Evolutionary conservation across 768 basidiomycete genomes (phyloP).

Genomic region (Hypholoma sublateritium): DNA sequence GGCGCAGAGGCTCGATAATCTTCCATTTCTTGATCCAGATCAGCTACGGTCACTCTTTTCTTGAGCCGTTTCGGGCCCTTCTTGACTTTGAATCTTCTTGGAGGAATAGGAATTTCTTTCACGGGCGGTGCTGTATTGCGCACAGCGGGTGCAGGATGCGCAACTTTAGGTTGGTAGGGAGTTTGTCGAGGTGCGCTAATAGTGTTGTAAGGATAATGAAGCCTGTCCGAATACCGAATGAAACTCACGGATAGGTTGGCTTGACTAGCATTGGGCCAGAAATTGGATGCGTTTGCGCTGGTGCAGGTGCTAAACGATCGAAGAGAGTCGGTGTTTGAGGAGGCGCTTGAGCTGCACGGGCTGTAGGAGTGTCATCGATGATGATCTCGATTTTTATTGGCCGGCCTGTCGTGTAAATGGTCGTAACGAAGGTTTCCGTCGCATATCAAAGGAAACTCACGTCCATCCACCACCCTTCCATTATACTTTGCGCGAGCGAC

Average conservation of each 20-base stretch:
- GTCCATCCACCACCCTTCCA: slow-evolving; percentile 72
- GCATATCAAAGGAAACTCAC: slow-evolving; percentile 34
- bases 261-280: slow-evolving; percentile 5
- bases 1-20: slow-evolving; percentile 59
- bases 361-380: slow-evolving; percentile 37
- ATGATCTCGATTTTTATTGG: slow-evolving; percentile 69
- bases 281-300: not conserved
- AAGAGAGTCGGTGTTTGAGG: slow-evolving; percentile 24
- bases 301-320: slow-evolving; percentile 25
- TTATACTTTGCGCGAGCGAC: slow-evolving; percentile 69
- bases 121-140: slow-evolving; percentile 8
- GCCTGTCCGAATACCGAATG: not conserved
- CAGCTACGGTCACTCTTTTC: slow-evolving; percentile 51
- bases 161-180: not conserved
- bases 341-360: slow-evolving; percentile 18
- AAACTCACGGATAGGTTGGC: slow-evolving; percentile 7
- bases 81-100: slow-evolving; percentile 50
- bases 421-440: not conserved
- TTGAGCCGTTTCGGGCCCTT: slow-evolving; percentile 77
- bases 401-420: slow-evolving; percentile 42
- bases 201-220: not conserved
- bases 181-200: not conserved
- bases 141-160: not conserved
- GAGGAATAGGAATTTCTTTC: slow-evolving; percentile 26
- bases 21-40: slow-evolving; percentile 82